A percentile compares a stretch with the other conserved stretches of the same genome.
phyloP scores from a whole-genome alignment of 768 basidiomycete species.

The Galerina marginata region DNA sequence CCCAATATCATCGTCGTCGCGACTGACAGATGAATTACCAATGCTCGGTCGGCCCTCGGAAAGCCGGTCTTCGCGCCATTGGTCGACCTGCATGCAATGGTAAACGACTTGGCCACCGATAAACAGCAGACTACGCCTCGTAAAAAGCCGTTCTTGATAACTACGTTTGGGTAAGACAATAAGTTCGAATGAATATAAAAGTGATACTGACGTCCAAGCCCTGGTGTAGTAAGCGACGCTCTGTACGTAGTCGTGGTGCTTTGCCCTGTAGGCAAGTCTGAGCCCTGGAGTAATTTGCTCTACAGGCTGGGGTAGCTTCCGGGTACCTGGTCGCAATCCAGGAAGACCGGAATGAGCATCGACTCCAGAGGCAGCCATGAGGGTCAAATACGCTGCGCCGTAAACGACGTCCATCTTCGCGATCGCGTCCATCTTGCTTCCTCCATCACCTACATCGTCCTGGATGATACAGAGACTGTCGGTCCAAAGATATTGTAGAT shows the following conservation, averaged over 20 bases:
- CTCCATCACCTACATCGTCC: constrained; percentile 6
- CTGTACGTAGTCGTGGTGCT: not conserved
- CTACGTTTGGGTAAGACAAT: not conserved
- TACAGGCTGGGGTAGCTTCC: not conserved
- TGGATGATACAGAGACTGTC: constrained; percentile 16
- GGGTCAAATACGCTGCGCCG: constrained; percentile 10
- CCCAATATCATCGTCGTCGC: constrained; percentile 6
- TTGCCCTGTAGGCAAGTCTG: constrained; percentile 4
- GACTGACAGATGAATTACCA: not conserved
- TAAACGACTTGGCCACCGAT: constrained; percentile 8
- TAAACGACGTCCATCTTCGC: constrained; percentile 15
- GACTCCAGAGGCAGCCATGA: constrained; percentile 1
- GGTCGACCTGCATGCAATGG: not conserved
- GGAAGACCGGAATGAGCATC: constrained; percentile 11
- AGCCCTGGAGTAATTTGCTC: constrained; percentile 9
- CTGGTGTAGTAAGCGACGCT: constrained; percentile 1
- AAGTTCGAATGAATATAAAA: not conserved
- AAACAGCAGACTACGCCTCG: constrained; percentile 8
- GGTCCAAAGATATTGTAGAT: constrained; percentile 11
- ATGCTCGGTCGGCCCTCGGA: not conserved
- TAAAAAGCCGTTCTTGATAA: constrained; percentile 6
- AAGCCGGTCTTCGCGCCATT: constrained; percentile 11
- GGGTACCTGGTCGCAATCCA: constrained; percentile 2
- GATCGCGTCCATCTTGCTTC: constrained; percentile 15
- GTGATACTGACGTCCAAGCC: constrained; percentile 12